Conservation (phyloP, 306 rosid genomes). For the Vicia sativa region DNA sequence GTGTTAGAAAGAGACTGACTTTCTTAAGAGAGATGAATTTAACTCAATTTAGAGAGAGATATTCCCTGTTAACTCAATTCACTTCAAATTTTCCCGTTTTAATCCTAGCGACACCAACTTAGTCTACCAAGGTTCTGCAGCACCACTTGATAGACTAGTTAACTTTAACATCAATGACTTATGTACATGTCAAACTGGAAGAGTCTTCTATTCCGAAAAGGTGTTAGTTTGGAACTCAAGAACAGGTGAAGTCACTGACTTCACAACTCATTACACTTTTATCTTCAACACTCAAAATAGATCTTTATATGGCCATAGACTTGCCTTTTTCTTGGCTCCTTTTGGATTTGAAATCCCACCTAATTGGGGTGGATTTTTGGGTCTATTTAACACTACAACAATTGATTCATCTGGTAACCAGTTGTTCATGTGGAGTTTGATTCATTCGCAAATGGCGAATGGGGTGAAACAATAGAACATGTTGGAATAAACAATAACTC, state of each 20-base stretch:
- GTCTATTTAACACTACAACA: constrained; percentile 39
- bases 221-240: constrained; percentile 46
- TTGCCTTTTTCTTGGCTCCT: constrained; percentile 49
- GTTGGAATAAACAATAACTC: constrained; percentile 42
- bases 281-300: not conserved
- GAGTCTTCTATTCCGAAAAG: constrained; percentile 34
- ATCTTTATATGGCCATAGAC: not conserved
- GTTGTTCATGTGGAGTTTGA: constrained; percentile 50
- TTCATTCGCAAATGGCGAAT: constrained; percentile 13
- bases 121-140: not conserved
- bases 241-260: constrained; percentile 37
- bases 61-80: not conserved
- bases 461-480: constrained; percentile 29
- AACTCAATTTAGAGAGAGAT: too few relatives aligned
- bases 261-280: constrained; percentile 49
- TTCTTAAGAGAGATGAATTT: too few relatives aligned
- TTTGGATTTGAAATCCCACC: constrained; percentile 37
- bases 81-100: not conserved
- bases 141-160: not conserved
- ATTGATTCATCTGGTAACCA: constrained; percentile 18
- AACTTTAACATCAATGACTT: not conserved
- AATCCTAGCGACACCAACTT: not conserved
- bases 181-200: not conserved
- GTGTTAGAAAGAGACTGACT: too few relatives aligned
- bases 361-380: constrained; percentile 41